Evolutionary conservation across 495 filamentous ascomycete species (phyloP).

Genomic region (Aspergillus heteromorphus): DNA sequence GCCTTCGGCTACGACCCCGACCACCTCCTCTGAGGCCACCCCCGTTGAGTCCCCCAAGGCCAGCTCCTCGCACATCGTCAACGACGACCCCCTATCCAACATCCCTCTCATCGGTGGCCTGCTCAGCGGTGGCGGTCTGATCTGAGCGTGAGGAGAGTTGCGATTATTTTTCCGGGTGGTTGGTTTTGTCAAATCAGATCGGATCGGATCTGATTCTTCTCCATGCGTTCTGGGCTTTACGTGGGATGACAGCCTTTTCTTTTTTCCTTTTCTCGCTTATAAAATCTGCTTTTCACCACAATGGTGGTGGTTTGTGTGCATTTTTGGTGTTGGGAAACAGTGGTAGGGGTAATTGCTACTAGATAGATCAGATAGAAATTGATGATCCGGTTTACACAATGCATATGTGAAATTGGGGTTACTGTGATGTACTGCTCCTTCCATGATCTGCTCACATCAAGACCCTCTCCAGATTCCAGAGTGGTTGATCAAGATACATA

Average conservation of each 20-base stretch:
- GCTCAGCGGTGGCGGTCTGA: slow-evolving; percentile 20
- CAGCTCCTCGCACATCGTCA: slow-evolving; percentile 1
- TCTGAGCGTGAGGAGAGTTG: neutral
- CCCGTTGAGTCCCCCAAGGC: neutral
- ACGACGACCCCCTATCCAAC: slow-evolving; percentile 23
- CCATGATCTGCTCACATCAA: too few relatives aligned
- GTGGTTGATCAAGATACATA: too few relatives aligned
- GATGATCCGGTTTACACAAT: neutral
- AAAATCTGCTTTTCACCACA: too few relatives aligned
- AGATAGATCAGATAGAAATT: neutral
- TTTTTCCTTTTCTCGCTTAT: neutral
- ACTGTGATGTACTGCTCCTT: too few relatives aligned
- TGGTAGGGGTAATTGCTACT: neutral
- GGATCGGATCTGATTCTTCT: neutral
- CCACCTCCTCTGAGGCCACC: slow-evolving; percentile 6
- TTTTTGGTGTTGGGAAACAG: neutral
- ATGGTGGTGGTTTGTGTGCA: too few relatives aligned
- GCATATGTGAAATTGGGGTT: too few relatives aligned
- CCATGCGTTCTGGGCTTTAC: neutral
- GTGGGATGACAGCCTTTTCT: neutral
- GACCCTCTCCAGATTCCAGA: too few relatives aligned
- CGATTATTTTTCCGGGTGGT: too few relatives aligned
- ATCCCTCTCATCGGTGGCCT: slow-evolving; percentile 31
- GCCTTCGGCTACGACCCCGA: slow-evolving; percentile 21
- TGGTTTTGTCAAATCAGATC: too few relatives aligned